A percentile compares a stretch with the other conserved stretches of the same genome.
Evolutionary conservation across 2,329 filamentous ascomycete species (phyloP).

Genomic region (Aureobasidium sp.): DNA sequence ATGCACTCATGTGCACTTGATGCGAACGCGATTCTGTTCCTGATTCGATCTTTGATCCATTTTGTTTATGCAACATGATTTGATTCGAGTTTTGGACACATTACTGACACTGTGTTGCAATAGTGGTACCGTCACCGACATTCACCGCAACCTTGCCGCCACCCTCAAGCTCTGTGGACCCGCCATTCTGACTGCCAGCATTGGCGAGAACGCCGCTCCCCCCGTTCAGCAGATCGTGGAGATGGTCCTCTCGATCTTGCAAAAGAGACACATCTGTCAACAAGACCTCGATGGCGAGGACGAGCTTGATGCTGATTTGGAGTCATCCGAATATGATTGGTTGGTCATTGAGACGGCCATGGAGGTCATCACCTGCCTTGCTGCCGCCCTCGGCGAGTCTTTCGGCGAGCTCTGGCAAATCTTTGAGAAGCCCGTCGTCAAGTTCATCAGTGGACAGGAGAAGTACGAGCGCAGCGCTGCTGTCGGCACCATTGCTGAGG

Average conservation of each 20-base stretch:
- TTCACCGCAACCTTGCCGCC: conserved; percentile 87
- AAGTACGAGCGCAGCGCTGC: conserved; percentile 81
- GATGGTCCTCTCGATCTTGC: conserved; percentile 71
- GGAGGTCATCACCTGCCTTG: conserved; percentile 79
- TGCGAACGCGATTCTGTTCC: conserved; percentile 66
- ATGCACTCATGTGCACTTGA: conserved; percentile 75
- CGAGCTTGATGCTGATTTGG: conserved; percentile 59
- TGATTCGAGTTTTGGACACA: conserved; percentile 24
- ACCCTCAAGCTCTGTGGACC: conserved; percentile 89
- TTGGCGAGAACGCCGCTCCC: conserved; percentile 48
- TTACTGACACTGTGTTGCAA: conserved; percentile 22
- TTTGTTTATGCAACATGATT: not conserved
- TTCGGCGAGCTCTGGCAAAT: conserved; percentile 92
- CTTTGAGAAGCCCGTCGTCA: conserved; percentile 85
- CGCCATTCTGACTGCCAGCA: conserved; percentile 60
- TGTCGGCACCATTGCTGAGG: conserved; percentile 87
- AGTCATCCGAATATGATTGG: conserved; percentile 96
- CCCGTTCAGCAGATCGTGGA: conserved; percentile 58
- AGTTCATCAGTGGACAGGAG: conserved; percentile 80
- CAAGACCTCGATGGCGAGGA: conserved; percentile 80
- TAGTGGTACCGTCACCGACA: conserved; percentile 83
- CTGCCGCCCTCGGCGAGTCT: conserved; percentile 69
- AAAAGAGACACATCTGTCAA: conserved; percentile 87
- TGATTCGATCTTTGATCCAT: conserved; percentile 11
- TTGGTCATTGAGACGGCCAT: conserved; percentile 89